A percentile compares a stretch with the other conserved stretches of the same genome.
Conservation (phyloP, 176 grass and related monocot genomes). For the Bromus sterilis region DNA sequence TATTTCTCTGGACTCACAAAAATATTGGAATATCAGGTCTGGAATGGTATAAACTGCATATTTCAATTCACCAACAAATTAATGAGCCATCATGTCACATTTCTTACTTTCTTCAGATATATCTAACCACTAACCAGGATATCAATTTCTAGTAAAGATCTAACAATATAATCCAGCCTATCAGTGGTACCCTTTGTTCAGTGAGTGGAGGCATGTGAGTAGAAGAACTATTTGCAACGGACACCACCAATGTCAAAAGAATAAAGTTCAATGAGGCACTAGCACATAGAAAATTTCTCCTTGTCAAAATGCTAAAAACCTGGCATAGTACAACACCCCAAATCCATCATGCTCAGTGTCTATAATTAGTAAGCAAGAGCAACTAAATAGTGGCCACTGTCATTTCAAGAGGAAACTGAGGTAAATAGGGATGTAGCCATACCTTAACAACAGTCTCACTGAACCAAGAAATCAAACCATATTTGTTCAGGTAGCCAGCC, state of each 20-base stretch:
- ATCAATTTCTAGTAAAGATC: not conserved
- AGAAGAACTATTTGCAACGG: not conserved
- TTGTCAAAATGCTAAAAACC: not conserved
- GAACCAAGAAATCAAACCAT: slow-evolving; percentile 94
- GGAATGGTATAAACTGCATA: not conserved
- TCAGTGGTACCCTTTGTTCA: not conserved
- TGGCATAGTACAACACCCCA: not conserved
- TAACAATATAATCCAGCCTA: not conserved
- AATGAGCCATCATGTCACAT: not conserved
- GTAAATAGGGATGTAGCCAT: slow-evolving; percentile 2
- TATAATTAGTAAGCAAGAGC: not conserved
- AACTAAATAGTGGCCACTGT: not conserved
- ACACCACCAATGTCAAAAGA: not conserved
- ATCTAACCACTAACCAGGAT: not conserved
- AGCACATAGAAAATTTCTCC: not conserved
- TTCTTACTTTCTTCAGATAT: not conserved
- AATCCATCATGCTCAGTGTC: not conserved
- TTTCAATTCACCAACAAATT: not conserved
- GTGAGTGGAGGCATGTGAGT: not conserved
- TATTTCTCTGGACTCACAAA: not conserved
- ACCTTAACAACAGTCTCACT: slow-evolving; percentile 98
- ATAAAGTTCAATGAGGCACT: not conserved
- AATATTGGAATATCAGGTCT: not conserved
- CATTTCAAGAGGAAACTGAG: not conserved
- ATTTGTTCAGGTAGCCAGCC: slow-evolving; percentile 99